phyloP scores from a whole-genome alignment of 495 filamentous ascomycete genomes.

The Penicillium coprophilum region DNA sequence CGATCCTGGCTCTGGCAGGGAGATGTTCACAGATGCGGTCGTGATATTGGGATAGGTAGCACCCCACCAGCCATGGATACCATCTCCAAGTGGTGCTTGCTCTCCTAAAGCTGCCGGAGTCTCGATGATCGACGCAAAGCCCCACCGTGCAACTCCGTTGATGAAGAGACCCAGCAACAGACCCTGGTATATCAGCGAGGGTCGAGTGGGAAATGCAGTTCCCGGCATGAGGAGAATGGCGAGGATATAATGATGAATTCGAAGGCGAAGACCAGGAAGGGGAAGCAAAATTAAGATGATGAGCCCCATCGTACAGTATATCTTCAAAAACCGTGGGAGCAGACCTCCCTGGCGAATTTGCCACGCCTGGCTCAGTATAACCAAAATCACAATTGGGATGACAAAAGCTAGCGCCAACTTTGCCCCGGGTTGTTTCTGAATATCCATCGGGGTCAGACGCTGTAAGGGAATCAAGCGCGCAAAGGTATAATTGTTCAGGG shows the following conservation, averaged over 20 bases:
- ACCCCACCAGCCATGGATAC: conserved; percentile 55
- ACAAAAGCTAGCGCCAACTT: conserved; percentile 68
- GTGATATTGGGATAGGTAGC: conserved; percentile 66
- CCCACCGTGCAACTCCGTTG: conserved; percentile 92
- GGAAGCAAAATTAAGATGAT: conserved; percentile 64
- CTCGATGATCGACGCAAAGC: conserved; percentile 87
- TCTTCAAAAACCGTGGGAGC: conserved; percentile 64
- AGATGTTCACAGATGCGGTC: conserved; percentile 49
- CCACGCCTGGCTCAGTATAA: conserved; percentile 68
- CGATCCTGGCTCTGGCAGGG: conserved; percentile 37
- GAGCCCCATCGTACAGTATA: conserved; percentile 65
- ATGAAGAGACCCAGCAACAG: conserved; percentile 87
- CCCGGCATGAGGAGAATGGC: conserved; percentile 80
- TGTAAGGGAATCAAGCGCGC: conserved; percentile 75
- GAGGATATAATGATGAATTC: conserved; percentile 95
- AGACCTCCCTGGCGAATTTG: conserved; percentile 72
- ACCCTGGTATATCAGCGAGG: conserved; percentile 78
- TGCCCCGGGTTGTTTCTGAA: conserved; percentile 75
- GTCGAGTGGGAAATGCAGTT: conserved; percentile 78
- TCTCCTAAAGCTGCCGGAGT: conserved; percentile 66
- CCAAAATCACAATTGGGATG: conserved; percentile 56
- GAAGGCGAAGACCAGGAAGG: conserved; percentile 77
- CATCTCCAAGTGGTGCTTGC: conserved; percentile 33
- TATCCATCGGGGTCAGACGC: conserved; percentile 72
- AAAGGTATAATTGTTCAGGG: conserved; percentile 81